phyloP scores from a whole-genome alignment of 768 basidiomycete genomes.

The Hortiboletus campestris region DNA sequence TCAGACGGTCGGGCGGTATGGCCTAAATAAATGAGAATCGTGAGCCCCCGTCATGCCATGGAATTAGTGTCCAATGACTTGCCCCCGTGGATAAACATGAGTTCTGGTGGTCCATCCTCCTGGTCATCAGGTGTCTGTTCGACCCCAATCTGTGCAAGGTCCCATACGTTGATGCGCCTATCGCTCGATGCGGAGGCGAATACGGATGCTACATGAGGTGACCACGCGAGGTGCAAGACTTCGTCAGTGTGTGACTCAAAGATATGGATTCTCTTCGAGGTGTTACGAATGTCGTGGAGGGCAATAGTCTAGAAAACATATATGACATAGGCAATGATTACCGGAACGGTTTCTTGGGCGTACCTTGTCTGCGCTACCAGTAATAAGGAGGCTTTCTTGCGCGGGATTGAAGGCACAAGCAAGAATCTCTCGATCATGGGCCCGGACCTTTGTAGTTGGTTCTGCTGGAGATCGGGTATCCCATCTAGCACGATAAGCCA shows the following conservation, averaged over 20 bases:
- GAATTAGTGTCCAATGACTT: constrained; percentile 25
- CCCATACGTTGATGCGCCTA: constrained; percentile 93
- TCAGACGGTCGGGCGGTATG: constrained; percentile 90
- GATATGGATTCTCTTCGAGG: constrained; percentile 76
- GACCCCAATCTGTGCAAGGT: constrained; percentile 83
- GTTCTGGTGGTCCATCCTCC: constrained; percentile 96
- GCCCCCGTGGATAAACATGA: constrained; percentile 96
- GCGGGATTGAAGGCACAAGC: constrained; percentile 89
- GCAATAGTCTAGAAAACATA: constrained; percentile 63
- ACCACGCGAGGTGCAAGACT: constrained; percentile 93
- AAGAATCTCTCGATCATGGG: constrained; percentile 89
- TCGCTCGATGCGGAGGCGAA: constrained; percentile 96
- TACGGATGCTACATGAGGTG: constrained; percentile 86
- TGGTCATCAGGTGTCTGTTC: constrained; percentile 98
- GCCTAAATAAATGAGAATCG: constrained; percentile 41
- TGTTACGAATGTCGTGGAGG: constrained; percentile 81
- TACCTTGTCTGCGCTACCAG: constrained; percentile 94
- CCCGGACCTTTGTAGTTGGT: constrained; percentile 70
- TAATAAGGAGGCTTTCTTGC: constrained; percentile 74
- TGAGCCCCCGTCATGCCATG: not conserved
- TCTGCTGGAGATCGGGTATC: constrained; percentile 78
- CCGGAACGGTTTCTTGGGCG: not conserved
- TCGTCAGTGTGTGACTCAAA: constrained; percentile 95
- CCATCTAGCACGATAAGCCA: constrained; percentile 60
- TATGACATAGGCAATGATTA: not conserved